A percentile compares a stretch with the other conserved stretches of the same genome.
These are phyloP conservation scores for Pueraria montana DNA, from an alignment of 306 rosid species.

Conservation along the genomic window DNA sequence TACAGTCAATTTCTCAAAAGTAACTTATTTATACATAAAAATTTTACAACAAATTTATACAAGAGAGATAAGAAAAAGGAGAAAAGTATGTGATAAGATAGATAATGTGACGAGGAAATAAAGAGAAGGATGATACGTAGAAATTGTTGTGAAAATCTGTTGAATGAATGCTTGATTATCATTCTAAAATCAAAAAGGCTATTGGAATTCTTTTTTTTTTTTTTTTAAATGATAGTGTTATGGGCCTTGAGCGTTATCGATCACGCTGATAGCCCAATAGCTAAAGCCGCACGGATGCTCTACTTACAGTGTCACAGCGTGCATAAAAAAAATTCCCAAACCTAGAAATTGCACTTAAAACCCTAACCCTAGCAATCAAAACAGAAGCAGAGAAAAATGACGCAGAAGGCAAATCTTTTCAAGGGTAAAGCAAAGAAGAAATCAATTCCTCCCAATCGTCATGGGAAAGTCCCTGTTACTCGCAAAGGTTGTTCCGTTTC, in stretches of 20 bases:
- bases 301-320: too few relatives aligned
- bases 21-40: not conserved
- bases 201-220: too few relatives aligned
- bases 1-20: conserved; percentile 28
- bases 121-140: too few relatives aligned
- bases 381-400: conserved; percentile 56
- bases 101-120: too few relatives aligned
- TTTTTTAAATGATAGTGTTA: too few relatives aligned
- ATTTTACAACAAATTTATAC: not conserved
- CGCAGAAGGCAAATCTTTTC: conserved; percentile 77
- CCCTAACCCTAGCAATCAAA: conserved; percentile 22
- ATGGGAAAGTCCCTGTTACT: conserved; percentile 69
- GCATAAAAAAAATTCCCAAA: not conserved
- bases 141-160: too few relatives aligned
- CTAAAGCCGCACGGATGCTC: too few relatives aligned
- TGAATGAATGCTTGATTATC: too few relatives aligned
- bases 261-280: too few relatives aligned
- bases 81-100: not conserved
- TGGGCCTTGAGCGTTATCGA: too few relatives aligned
- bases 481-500: conserved; percentile 66
- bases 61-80: not conserved
- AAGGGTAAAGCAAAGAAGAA: conserved; percentile 85
- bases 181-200: too few relatives aligned
- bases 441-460: conserved; percentile 78
- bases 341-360: not conserved